Evolutionary conservation across 257 asterid species (phyloP).

Genomic region (Striga asiatica): DNA sequence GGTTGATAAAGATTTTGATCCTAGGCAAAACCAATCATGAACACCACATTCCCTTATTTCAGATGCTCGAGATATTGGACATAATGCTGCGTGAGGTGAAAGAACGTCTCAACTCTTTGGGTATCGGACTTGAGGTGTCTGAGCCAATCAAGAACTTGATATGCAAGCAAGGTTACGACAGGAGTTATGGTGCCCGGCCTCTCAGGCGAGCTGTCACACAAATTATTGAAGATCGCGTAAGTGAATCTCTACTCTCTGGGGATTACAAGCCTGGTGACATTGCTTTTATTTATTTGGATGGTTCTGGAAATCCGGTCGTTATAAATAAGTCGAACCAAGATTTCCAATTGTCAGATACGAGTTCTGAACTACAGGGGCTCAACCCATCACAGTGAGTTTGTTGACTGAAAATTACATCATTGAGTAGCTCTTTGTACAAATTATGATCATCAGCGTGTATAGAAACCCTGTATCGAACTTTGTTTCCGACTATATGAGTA

Average conservation of each 20-base stretch:
- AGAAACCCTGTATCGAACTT: no score
- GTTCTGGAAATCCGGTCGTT: slow-evolving; percentile 64
- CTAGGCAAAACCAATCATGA: not conserved
- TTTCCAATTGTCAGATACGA: slow-evolving; percentile 33
- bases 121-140: slow-evolving; percentile 79
- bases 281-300: slow-evolving; percentile 64
- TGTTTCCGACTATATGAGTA: no score
- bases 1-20: not conserved
- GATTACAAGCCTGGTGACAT: slow-evolving; percentile 54
- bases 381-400: not conserved
- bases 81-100: slow-evolving; percentile 79
- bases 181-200: slow-evolving; percentile 92
- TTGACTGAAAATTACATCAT: slow-evolving; percentile 6
- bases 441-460: no score
- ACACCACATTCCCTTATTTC: slow-evolving; percentile 8
- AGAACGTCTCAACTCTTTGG: slow-evolving; percentile 52
- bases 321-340: slow-evolving; percentile 36
- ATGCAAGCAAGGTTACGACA: slow-evolving; percentile 83
- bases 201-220: slow-evolving; percentile 80
- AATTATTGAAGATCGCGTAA: slow-evolving; percentile 62
- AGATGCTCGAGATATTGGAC: slow-evolving; percentile 81
- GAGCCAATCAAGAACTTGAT: slow-evolving; percentile 55
- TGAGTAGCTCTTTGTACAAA: slow-evolving; percentile 12
- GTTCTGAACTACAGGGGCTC: slow-evolving; percentile 21
- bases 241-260: slow-evolving; percentile 79